Evolutionary conservation across 495 filamentous ascomycete genomes (phyloP), one percentile per base, ranked within the genome.

Genomic region (Hypoxylon lenormandii): DNA sequence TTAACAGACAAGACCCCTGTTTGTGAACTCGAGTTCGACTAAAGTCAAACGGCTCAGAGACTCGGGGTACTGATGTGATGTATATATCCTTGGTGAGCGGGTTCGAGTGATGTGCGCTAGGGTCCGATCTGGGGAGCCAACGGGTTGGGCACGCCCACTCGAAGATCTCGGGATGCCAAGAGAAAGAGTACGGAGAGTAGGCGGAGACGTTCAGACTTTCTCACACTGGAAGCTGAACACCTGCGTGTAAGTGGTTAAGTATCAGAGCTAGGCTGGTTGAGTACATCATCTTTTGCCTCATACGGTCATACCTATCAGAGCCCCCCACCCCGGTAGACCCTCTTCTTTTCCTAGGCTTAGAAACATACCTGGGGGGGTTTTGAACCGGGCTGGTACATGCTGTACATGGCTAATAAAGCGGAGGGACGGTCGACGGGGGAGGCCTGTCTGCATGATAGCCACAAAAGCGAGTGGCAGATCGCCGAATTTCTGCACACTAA

Each of bases 251-350:
- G 68, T 71, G 62, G 68, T 59, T 59, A 71, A 71, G 62, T 71
- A 58, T 71, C 52, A 71, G 58, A 42, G 47, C 40, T 22, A 58
- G 68, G 62, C 62, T 62, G 58, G 68, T 66, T 46, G 58, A 66
- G 68, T 71, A 66, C 68, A 71, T 66, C 62, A 61, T 63, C 57
- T 58, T 60, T 62, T 71, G 48, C 68, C 58, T 71, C 68, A 63
- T 62, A 61, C 16, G 15, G 16, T 66, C 57, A 45, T 66, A 64
- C 49, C 26, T 28, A 33, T 33, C 30, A 57, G 49, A 15, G 16
- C n/a, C 56, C 60, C 62, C 68, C 68, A 66, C 58, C 62, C 61
- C 53, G 23, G 52, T 54, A 49, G 58, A 62, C 52, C 61, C 55
- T 71, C 57, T 58, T n/a, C n/a, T n/a, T n/a, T 47, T 53, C 67